These are phyloP conservation scores for Fragilaria radians DNA, from an alignment of 108 stramenopile genomes.

Conservation along the genomic window DNA sequence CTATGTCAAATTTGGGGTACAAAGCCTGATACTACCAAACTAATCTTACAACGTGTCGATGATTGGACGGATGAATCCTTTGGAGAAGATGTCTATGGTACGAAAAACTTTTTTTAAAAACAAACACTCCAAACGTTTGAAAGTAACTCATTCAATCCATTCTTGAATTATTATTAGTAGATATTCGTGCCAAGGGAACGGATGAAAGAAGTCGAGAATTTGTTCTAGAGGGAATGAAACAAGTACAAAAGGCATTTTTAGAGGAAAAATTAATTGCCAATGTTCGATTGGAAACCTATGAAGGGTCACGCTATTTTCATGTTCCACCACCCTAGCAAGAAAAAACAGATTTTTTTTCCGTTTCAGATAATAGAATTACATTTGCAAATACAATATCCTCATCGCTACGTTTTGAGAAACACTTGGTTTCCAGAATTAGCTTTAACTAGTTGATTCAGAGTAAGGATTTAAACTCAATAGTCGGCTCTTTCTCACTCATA, in stretches of 20 bases:
- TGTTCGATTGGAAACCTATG: slow-evolving; percentile 63
- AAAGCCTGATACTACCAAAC: slow-evolving; percentile 59
- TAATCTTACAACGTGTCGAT: slow-evolving; percentile 53
- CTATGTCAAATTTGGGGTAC: slow-evolving; percentile 67
- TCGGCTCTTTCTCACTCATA: no score
- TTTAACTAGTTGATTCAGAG: no score
- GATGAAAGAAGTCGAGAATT: slow-evolving; percentile 57
- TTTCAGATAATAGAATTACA: no score
- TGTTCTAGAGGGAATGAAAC: slow-evolving; percentile 57
- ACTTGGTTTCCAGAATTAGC: no score
- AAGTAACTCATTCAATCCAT: no score
- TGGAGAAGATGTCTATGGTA: slow-evolving; percentile 60
- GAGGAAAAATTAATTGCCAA: slow-evolving; percentile 63
- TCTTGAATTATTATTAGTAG: no score
- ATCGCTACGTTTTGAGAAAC: no score
- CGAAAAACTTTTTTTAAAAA: neutral
- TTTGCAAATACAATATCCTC: no score
- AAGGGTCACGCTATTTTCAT: slow-evolving; percentile 69
- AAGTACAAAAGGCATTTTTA: slow-evolving; percentile 53
- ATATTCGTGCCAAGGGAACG: slow-evolving; percentile 57
- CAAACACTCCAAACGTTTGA: neutral
- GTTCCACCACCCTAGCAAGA: slow-evolving; percentile 40
- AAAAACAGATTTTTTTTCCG: no score
- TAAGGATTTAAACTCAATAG: no score
- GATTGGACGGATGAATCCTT: slow-evolving; percentile 74